Percentiles rank a stretch among this genome's conserved stretches.
Evolutionary conservation across 306 rosid species (phyloP).

Genomic region (Acacia confusa): DNA sequence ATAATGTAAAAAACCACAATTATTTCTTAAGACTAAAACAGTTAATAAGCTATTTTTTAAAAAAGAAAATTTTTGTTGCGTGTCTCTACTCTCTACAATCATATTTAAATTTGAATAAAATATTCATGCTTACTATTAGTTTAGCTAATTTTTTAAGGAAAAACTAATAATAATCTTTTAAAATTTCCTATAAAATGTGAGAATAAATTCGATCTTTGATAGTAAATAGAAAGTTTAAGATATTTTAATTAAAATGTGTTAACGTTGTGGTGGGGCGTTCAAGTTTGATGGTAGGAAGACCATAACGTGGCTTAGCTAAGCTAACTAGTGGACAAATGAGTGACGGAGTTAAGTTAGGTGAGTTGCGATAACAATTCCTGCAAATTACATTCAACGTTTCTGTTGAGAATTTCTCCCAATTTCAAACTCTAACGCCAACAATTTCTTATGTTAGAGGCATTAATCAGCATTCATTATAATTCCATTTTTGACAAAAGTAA

Average conservation of each 20-base stretch:
- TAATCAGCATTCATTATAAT: neutral
- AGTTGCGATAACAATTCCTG: conserved; percentile 2
- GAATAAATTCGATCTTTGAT: neutral
- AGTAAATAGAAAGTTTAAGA: neutral
- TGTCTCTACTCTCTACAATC: neutral
- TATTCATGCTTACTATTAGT: neutral
- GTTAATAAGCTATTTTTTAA: neutral
- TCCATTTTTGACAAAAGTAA: neutral
- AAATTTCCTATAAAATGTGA: too few species aligned
- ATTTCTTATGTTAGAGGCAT: neutral
- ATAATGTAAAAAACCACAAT: neutral
- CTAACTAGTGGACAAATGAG: neutral
- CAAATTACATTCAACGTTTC: conserved; percentile 24
- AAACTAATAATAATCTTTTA: too few species aligned
- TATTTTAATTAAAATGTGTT: neutral
- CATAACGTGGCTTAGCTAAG: neutral
- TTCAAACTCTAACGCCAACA: conserved; percentile 13
- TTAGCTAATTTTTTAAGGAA: too few species aligned
- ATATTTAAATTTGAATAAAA: neutral
- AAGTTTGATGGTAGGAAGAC: neutral
- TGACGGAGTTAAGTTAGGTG: conserved; percentile 33
- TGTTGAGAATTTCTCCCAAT: conserved; percentile 36
- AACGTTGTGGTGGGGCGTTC: neutral
- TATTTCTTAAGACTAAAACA: neutral
- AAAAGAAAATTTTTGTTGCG: neutral